These are phyloP conservation scores for Epichloe uncinata DNA, from an alignment of 2,329 filamentous ascomycete species.

Conservation along the genomic window DNA sequence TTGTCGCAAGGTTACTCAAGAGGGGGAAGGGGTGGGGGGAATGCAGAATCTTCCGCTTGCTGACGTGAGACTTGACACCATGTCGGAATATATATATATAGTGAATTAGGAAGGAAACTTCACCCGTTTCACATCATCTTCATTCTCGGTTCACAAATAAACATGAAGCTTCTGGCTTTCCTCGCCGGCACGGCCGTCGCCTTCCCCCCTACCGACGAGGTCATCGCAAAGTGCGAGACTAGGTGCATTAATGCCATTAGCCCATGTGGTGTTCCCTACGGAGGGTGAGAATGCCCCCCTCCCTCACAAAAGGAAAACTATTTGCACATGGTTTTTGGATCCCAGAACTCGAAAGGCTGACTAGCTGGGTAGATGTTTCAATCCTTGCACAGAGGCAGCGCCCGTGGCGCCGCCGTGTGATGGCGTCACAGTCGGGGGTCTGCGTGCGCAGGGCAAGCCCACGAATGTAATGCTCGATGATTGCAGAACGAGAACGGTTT, in stretches of 20 bases:
- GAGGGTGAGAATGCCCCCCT: neutral
- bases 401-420: neutral
- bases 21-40: too few relatives aligned
- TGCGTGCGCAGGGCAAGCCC: neutral
- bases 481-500: slow-evolving; percentile 15
- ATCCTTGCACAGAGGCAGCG: neutral
- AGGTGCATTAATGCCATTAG: neutral
- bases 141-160: neutral
- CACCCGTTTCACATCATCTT: too few relatives aligned
- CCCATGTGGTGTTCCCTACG: neutral
- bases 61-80: too few relatives aligned
- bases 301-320: too few relatives aligned
- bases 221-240: neutral
- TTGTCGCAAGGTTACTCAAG: too few relatives aligned
- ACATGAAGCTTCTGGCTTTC: neutral
- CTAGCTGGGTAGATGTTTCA: neutral
- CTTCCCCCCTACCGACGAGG: neutral
- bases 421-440: neutral
- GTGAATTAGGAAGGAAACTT: too few relatives aligned
- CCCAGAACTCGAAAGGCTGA: neutral
- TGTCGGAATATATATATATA: too few relatives aligned
- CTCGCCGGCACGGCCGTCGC: neutral
- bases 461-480: slow-evolving; percentile 2
- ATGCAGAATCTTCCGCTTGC: too few relatives aligned
- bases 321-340: too few relatives aligned